Evolutionary conservation across 768 basidiomycete species (phyloP).

Genomic region (Dictyophora rubrovolvata): DNA sequence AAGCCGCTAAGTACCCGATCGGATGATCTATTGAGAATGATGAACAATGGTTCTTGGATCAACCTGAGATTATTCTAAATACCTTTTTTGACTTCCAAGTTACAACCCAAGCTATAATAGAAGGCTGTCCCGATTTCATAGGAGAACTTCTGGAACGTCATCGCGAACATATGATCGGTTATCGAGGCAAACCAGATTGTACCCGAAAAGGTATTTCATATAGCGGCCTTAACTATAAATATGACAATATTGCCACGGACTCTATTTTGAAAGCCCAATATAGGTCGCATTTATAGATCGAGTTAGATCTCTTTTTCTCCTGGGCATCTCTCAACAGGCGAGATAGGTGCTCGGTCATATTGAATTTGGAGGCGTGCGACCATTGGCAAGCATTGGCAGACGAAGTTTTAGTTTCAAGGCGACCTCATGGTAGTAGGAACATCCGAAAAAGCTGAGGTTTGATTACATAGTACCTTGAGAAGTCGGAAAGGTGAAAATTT

Average conservation of each 20-base stretch:
- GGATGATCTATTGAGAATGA: not conserved
- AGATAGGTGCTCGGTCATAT: not conserved
- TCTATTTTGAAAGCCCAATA: not conserved
- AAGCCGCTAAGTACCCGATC: not conserved
- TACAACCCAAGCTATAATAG: not conserved
- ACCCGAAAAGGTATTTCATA: not conserved
- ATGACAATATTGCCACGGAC: not conserved
- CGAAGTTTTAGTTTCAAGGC: not conserved
- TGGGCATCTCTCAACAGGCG: not conserved
- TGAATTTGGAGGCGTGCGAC: not conserved
- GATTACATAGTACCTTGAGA: no score
- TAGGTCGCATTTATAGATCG: not conserved
- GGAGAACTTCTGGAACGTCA: not conserved
- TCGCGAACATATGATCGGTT: not conserved
- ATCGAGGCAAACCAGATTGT: not conserved
- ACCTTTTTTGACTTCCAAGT: not conserved
- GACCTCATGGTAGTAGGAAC: not conserved
- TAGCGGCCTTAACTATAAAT: not conserved
- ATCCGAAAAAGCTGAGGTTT: not conserved
- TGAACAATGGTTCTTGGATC: not conserved
- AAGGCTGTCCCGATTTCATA: not conserved
- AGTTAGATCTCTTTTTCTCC: not conserved
- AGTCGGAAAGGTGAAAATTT: not conserved
- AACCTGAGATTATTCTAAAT: no score
- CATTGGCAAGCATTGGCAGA: not conserved